Base-by-base conservation (phyloP, 2,329 filamentous ascomycete species). In the Botrytis tulipae region DNA sequence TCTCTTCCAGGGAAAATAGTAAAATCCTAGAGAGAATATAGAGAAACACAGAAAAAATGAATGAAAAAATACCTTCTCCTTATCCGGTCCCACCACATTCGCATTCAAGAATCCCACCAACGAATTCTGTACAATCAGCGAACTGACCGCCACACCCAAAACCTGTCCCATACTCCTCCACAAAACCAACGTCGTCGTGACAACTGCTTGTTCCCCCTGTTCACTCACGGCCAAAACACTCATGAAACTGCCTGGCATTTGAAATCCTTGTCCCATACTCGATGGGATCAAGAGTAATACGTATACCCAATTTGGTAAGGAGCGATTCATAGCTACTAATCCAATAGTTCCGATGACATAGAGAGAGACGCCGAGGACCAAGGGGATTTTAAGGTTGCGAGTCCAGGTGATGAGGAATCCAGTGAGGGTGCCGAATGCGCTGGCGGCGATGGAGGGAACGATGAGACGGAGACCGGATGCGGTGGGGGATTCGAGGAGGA, bases 131-230 rank as follows among this genome's bases (percentile, higher is more conserved):
- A 95, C 84, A 12, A 94, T 88, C 73, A 94, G 85, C 79, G 90
- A 92, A 76, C 89, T 92, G 70, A 87, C 84, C 0, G 92, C 89
- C 62, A 95, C 88, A n/a, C 92, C 93, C 79, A 94, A 85, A 1
- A 95, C 92, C 73, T 87, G 87, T 10, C 92, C 93, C 8, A 95
- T 82, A 73, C 88, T 89, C 72, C 92, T 87, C 89, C 91, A 94
- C 29, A 95, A 83, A 29, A 91, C 87, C 74, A 95, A 83, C 0
- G 92, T 93, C 71, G 87, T 89, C 1, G 91, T 92, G 20, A 90
- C 89, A 59, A 92, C 89, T 22, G 91, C 91, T 80, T 92, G 90
- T 67, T 91, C 89, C 8, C 83, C 79, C 78, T 91, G 89, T 8
- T 85, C 82, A 61, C 87, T 89, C 2, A 87, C 86, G 2, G 87